Evolutionary conservation across 2,329 filamentous ascomycete species (phyloP).

Genomic region (Beauveria scarabaeidicola): DNA sequence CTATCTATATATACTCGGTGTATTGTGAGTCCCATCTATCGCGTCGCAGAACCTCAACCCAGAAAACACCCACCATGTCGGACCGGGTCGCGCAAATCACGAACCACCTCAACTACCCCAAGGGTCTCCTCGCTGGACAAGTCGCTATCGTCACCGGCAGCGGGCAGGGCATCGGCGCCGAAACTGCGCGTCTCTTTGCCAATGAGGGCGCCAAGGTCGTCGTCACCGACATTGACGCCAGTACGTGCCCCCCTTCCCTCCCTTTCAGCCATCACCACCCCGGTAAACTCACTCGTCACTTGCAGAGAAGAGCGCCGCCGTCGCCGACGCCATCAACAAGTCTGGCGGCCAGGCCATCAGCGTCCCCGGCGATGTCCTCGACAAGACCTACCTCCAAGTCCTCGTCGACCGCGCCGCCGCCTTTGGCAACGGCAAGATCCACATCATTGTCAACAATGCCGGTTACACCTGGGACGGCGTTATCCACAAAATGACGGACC

Average conservation of each 20-base stretch:
- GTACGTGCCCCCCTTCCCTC: conserved; percentile 32
- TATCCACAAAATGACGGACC: conserved; percentile 86
- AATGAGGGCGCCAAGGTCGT: conserved; percentile 83
- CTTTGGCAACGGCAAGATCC: conserved; percentile 80
- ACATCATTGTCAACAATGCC: conserved; percentile 87
- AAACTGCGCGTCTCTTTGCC: conserved; percentile 72
- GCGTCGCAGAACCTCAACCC: no score
- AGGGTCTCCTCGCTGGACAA: conserved; percentile 69
- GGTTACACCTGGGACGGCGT: conserved; percentile 91
- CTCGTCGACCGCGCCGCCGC: conserved; percentile 69
- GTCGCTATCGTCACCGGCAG: conserved; percentile 81
- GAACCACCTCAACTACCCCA: conserved; percentile 72
- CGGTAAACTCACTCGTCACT: not conserved
- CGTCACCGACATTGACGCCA: conserved; percentile 71
- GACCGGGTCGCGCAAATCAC: conserved; percentile 63
- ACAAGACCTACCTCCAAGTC: conserved; percentile 58
- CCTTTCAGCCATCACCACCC: not conserved
- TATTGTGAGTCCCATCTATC: no score
- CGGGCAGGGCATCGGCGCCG: conserved; percentile 82
- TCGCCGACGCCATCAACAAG: conserved; percentile 61
- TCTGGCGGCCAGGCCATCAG: conserved; percentile 60
- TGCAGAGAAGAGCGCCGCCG: conserved; percentile 57
- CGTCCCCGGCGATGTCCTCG: conserved; percentile 68
- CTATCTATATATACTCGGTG: no score
- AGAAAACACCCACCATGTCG: conserved; percentile 30